phyloP scores from a whole-genome alignment of 805 yeast genomes.

The Clavispora phyllophila region DNA sequence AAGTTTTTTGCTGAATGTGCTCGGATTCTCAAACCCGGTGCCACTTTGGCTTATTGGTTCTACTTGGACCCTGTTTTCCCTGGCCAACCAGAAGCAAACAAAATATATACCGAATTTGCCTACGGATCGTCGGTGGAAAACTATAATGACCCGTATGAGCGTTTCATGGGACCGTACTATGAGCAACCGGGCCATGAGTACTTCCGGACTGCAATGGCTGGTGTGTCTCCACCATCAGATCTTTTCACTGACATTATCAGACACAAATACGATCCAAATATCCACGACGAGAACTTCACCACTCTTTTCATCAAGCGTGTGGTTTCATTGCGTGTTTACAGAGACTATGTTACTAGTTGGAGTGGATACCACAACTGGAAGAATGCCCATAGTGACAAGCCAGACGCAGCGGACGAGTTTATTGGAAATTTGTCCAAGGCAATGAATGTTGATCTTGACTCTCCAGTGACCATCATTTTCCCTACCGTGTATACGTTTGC shows the following conservation, averaged over 20 bases:
- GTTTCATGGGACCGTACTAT: conserved; percentile 46
- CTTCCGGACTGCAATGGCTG: conserved; percentile 32
- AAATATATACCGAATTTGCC: conserved; percentile 45
- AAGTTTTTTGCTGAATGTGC: conserved; percentile 47
- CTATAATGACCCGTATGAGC: conserved; percentile 22
- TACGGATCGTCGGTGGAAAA: conserved; percentile 28
- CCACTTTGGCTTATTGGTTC: conserved; percentile 74
- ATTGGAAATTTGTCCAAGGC: conserved; percentile 37
- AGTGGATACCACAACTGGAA: conserved; percentile 37
- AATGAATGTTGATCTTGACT: conserved; percentile 44
- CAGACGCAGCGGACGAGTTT: conserved; percentile 46
- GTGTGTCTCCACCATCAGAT: conserved; percentile 29
- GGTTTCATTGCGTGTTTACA: conserved; percentile 17
- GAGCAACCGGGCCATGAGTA: conserved; percentile 44
- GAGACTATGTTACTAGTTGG: conserved; percentile 31
- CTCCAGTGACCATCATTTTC: conserved; percentile 45
- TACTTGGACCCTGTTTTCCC: conserved; percentile 67
- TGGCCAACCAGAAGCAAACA: conserved; percentile 50
- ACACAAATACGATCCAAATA: conserved; percentile 22
- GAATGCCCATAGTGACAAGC: conserved; percentile 25
- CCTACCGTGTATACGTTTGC: conserved; percentile 53
- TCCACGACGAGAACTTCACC: conserved; percentile 16
- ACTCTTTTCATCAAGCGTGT: conserved; percentile 19
- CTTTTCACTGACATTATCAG: conserved; percentile 21
- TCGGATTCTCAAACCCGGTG: conserved; percentile 50